Evolutionary conservation across 768 basidiomycete genomes (phyloP).

Genomic region (Collybia sordida): DNA sequence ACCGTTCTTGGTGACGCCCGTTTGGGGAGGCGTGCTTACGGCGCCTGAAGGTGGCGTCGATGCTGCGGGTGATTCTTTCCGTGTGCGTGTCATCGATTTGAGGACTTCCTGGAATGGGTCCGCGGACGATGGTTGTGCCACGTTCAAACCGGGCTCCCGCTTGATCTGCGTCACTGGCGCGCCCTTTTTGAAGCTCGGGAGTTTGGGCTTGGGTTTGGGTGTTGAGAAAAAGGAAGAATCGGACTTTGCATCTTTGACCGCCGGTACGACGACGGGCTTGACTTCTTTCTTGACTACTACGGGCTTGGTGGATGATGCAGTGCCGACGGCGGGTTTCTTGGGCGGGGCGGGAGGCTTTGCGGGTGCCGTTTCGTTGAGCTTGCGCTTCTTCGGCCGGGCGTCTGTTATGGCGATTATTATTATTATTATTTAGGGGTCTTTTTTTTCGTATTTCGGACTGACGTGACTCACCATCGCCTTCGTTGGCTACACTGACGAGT

Average conservation of each 20-base stretch:
- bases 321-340: conserved; percentile 65
- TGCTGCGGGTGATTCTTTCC: conserved; percentile 61
- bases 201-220: conserved; percentile 79
- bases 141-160: conserved; percentile 56
- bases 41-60: conserved; percentile 51
- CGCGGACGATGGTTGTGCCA: conserved; percentile 73
- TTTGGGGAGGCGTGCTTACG: conserved; percentile 32
- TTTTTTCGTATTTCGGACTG: conserved; percentile 31
- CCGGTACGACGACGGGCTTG: conserved; percentile 24
- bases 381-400: conserved; percentile 71
- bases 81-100: conserved; percentile 66
- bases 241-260: conserved; percentile 76
- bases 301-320: conserved; percentile 39
- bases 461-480: conserved; percentile 73
- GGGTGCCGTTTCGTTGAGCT: conserved; percentile 52
- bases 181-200: conserved; percentile 87
- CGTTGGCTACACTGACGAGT: conserved; percentile 46
- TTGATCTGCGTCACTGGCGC: conserved; percentile 37
- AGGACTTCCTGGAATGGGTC: conserved; percentile 85
- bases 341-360: conserved; percentile 50
- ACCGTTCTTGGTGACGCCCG: conserved; percentile 37
- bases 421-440: too few relatives aligned
- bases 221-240: conserved; percentile 90
- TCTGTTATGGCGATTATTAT: conserved; percentile 39
- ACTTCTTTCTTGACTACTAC: conserved; percentile 59